Evolutionary conservation across 2,329 filamentous ascomycete species (phyloP).

Genomic region (Pseudocercospora ulei): DNA sequence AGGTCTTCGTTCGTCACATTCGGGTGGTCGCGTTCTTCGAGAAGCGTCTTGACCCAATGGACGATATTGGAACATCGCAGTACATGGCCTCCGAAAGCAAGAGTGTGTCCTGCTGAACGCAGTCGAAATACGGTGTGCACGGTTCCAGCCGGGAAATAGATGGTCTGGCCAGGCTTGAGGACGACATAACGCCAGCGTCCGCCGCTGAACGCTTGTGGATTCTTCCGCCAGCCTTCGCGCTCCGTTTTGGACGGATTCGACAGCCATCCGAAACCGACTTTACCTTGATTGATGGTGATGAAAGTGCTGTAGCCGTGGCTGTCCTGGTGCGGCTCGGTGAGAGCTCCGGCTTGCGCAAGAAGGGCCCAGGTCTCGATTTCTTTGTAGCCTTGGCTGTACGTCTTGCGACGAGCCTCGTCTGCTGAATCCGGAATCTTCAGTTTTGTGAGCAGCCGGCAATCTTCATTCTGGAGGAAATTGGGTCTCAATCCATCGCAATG

Average conservation of each 20-base stretch:
- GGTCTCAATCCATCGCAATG: conserved; percentile 31
- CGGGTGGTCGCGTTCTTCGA: conserved; percentile 38
- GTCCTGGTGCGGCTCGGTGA: conserved; percentile 33
- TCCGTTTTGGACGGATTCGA: conserved; percentile 25
- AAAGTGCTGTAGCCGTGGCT: conserved; percentile 33
- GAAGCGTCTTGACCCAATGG: conserved; percentile 40
- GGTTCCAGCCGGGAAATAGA: conserved; percentile 32
- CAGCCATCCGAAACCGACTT: conserved; percentile 32
- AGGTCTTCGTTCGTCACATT: conserved; percentile 42
- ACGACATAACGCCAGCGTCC: conserved; percentile 31
- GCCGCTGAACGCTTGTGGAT: conserved; percentile 20
- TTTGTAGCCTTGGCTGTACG: conserved; percentile 29
- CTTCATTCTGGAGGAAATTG: conserved; percentile 29
- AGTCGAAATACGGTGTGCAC: conserved; percentile 33
- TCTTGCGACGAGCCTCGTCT: conserved; percentile 26
- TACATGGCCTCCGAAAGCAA: conserved; percentile 32
- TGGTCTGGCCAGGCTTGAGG: conserved; percentile 29
- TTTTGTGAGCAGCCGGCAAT: conserved; percentile 31
- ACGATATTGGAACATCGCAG: conserved; percentile 34
- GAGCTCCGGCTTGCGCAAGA: conserved; percentile 30
- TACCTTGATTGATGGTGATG: conserved; percentile 31
- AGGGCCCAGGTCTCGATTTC: conserved; percentile 34
- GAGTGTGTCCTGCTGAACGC: conserved; percentile 27
- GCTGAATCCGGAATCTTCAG: conserved; percentile 27
- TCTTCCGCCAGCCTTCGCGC: conserved; percentile 24